A percentile compares a stretch with the other conserved stretches of the same genome.
Evolutionary conservation across 2,329 filamentous ascomycete genomes (phyloP).

Genomic region (Aureobasidium sp.): DNA sequence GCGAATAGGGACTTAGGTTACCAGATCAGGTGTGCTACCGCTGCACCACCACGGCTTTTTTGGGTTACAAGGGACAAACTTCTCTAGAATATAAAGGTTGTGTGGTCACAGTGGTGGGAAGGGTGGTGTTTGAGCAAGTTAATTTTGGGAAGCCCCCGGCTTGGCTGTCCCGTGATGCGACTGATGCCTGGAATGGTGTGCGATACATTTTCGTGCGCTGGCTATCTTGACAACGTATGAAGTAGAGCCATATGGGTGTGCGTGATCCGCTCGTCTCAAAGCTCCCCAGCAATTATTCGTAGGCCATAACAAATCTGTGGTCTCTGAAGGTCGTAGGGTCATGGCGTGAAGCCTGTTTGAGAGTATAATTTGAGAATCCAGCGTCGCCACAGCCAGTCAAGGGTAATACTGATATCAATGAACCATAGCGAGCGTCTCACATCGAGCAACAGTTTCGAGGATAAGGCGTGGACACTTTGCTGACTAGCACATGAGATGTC

Average conservation of each 20-base stretch:
- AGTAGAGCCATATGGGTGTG: not conserved
- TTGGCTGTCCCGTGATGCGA: not conserved
- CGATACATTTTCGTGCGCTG: not conserved
- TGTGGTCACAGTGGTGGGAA: not conserved
- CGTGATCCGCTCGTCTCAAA: not conserved
- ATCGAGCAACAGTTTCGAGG: too few relatives aligned
- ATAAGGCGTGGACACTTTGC: too few relatives aligned
- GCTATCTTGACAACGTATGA: not conserved
- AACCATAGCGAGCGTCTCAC: too few relatives aligned
- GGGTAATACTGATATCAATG: too few relatives aligned
- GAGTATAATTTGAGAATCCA: too few relatives aligned
- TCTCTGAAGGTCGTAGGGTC: not conserved
- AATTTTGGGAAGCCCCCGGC: not conserved
- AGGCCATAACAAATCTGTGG: not conserved
- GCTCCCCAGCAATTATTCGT: not conserved
- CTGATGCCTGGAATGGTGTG: not conserved
- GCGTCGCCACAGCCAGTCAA: too few relatives aligned
- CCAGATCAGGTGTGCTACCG: not conserved
- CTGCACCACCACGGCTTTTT: not conserved
- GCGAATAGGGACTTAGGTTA: not conserved
- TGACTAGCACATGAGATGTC: too few relatives aligned
- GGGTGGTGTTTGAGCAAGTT: not conserved
- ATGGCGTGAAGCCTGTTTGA: constrained; percentile 11
- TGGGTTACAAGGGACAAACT: not conserved
- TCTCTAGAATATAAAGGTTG: not conserved